Conservation (phyloP, 179 eudicot genomes). For the Heliamphora pulchella region DNA sequence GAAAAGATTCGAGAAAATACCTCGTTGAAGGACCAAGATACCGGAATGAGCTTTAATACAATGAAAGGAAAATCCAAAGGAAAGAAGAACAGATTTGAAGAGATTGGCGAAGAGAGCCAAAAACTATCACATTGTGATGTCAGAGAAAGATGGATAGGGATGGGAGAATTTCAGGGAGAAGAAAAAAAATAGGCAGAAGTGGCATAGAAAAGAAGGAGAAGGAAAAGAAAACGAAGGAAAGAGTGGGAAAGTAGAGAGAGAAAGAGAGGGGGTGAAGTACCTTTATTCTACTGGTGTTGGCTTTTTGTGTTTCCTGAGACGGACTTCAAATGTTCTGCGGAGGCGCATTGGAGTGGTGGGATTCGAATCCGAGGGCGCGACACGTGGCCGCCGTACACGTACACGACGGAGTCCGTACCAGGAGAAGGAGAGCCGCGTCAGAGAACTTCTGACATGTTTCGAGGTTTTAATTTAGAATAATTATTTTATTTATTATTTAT, state of each 20-base stretch:
- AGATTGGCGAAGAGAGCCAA: not conserved
- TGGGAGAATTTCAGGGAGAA: not conserved
- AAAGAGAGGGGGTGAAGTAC: not conserved
- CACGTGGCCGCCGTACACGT: conserved; percentile 1
- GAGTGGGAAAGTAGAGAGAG: not conserved
- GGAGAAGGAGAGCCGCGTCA: too few relatives aligned
- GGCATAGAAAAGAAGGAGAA: not conserved
- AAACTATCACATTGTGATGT: not conserved
- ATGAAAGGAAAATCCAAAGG: too few relatives aligned
- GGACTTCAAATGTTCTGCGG: not conserved
- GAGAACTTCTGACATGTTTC: too few relatives aligned
- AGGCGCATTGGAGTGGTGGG: not conserved
- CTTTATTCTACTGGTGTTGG: not conserved
- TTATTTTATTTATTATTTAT: too few relatives aligned
- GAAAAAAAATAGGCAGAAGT: not conserved
- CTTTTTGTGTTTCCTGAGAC: conserved; percentile 1
- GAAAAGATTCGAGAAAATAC: too few relatives aligned
- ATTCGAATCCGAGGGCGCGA: not conserved
- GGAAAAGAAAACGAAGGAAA: not conserved
- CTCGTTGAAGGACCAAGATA: too few relatives aligned
- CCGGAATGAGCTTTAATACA: too few relatives aligned
- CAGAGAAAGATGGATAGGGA: not conserved
- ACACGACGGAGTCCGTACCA: too few relatives aligned
- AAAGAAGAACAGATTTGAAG: not conserved
- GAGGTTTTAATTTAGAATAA: too few relatives aligned